Percentiles rank a stretch among this genome's conserved stretches.
These are phyloP conservation scores for Diaporthe sp. DNA, from an alignment of 2,329 filamentous ascomycete species.

Conservation along the genomic window DNA sequence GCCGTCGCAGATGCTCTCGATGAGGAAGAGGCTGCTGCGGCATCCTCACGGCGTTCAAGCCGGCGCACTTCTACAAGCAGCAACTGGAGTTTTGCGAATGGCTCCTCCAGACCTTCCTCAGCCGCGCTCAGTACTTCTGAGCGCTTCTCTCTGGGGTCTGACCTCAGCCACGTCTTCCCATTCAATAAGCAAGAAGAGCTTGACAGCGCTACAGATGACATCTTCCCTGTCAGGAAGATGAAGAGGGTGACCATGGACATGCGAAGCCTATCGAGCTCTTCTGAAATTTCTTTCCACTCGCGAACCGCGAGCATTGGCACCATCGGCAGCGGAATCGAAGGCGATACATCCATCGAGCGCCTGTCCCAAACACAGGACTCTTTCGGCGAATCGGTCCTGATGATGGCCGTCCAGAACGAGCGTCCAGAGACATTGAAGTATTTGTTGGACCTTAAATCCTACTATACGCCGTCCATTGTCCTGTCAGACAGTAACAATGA, in stretches of 20 bases:
- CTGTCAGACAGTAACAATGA: constrained; percentile 91
- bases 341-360: constrained; percentile 87
- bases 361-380: constrained; percentile 79
- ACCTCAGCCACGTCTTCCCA: constrained; percentile 89
- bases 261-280: constrained; percentile 88
- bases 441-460: constrained; percentile 81
- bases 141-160: constrained; percentile 68
- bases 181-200: constrained; percentile 76
- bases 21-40: constrained; percentile 54
- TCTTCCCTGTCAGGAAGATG: constrained; percentile 63
- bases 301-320: constrained; percentile 84
- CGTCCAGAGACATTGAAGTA: constrained; percentile 83
- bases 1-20: constrained; percentile 61
- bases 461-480: constrained; percentile 79
- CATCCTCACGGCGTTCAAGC: constrained; percentile 56
- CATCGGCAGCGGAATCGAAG: constrained; percentile 80
- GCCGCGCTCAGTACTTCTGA: constrained; percentile 60
- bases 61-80: constrained; percentile 60
- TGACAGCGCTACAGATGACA: constrained; percentile 48
- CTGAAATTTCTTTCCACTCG: constrained; percentile 86
- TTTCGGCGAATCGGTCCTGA: constrained; percentile 85
- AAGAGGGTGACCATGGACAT: constrained; percentile 93
- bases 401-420: constrained; percentile 86
- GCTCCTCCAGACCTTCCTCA: constrained; percentile 54
- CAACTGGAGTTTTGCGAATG: constrained; percentile 62